These are phyloP conservation scores for Pugionium dolabratum DNA, from an alignment of 345 rosid genomes.

Conservation along the genomic window DNA sequence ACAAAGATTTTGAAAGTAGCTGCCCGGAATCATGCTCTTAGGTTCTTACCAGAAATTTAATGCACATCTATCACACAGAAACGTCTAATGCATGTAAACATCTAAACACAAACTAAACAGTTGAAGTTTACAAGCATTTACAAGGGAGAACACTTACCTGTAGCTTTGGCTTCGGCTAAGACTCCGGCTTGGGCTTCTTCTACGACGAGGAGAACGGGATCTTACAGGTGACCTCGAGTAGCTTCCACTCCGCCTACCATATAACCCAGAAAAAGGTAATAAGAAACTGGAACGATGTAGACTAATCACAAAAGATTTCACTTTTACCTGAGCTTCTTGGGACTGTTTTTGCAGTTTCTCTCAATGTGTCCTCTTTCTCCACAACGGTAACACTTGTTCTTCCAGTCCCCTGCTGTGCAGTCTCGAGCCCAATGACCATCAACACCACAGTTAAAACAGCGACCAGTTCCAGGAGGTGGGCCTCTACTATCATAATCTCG, in stretches of 20 bases:
- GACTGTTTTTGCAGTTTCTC: slow-evolving; percentile 78
- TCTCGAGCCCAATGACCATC: slow-evolving; percentile 99
- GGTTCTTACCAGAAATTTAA: background rate
- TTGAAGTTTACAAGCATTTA: background rate
- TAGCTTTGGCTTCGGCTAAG: slow-evolving; percentile 83
- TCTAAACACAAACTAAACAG: background rate
- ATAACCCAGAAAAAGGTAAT: slow-evolving; percentile 1
- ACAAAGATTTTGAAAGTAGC: slow-evolving; percentile 13
- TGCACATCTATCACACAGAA: too few relatives aligned
- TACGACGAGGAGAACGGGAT: slow-evolving; percentile 62
- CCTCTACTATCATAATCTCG: slow-evolving; percentile 66
- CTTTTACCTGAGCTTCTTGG: slow-evolving; percentile 45
- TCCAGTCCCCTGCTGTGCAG: slow-evolving; percentile 97
- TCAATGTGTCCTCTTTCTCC: slow-evolving; percentile 53
- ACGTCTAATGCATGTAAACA: background rate
- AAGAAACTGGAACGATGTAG: slow-evolving; percentile 7
- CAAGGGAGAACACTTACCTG: slow-evolving; percentile 43
- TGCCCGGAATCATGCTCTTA: background rate
- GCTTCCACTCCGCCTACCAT: slow-evolving; percentile 53
- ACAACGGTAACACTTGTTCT: slow-evolving; percentile 93
- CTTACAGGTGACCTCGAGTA: slow-evolving; percentile 72
- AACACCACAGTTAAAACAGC: slow-evolving; percentile 92
- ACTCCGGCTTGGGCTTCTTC: slow-evolving; percentile 77
- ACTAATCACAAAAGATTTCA: background rate
- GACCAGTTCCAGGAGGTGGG: slow-evolving; percentile 93